A percentile compares a stretch with the other conserved stretches of the same genome.
These are phyloP conservation scores for Blastocystis sp. DNA, from an alignment of 352 stramenopile genomes.

Conservation along the genomic window DNA sequence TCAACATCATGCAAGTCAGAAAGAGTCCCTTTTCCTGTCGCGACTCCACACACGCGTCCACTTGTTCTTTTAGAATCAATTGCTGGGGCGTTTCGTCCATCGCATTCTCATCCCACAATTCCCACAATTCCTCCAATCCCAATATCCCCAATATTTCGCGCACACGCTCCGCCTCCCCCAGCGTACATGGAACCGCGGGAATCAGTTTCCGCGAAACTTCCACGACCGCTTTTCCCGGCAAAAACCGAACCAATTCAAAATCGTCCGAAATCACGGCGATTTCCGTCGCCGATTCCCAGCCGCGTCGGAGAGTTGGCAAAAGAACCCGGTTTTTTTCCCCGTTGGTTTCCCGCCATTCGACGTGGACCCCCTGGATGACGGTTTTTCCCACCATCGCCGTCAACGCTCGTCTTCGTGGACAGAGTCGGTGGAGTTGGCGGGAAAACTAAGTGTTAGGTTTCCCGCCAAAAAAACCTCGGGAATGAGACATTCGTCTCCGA, in stretches of 20 bases:
- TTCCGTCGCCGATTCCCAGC: neutral
- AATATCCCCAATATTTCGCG: neutral
- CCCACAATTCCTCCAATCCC: neutral
- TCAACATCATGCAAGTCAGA: neutral
- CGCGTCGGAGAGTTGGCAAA: neutral
- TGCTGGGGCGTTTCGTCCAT: neutral
- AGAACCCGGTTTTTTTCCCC: neutral
- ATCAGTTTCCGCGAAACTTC: neutral
- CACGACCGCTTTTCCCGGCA: neutral
- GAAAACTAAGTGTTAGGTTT: neutral
- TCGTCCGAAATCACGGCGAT: conserved; percentile 1
- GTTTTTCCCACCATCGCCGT: neutral
- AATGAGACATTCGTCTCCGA: neutral
- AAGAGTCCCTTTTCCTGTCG: neutral
- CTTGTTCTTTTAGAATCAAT: conserved; percentile 17
- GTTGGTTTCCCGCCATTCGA: neutral
- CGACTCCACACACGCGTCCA: neutral
- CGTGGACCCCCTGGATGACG: neutral
- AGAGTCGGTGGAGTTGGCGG: neutral
- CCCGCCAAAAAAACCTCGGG: neutral
- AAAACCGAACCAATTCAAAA: neutral
- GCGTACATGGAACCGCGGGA: neutral
- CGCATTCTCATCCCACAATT: conserved; percentile 11
- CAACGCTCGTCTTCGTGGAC: neutral
- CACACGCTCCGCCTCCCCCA: neutral